Evolutionary conservation across 2,329 filamentous ascomycete species (phyloP).

Genomic region (Tolypocladium ovalisporum): DNA sequence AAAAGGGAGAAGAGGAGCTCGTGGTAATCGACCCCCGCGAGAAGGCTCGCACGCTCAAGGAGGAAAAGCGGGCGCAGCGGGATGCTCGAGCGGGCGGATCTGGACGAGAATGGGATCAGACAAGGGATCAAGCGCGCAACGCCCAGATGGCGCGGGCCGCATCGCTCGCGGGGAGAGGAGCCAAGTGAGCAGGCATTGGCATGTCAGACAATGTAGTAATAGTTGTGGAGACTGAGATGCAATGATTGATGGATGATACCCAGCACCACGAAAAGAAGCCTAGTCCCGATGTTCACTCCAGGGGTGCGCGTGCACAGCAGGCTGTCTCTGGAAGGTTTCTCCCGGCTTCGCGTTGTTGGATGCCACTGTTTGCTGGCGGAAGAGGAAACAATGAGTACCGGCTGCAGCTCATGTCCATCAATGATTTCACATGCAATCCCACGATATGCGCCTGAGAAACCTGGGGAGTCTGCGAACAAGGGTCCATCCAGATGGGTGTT

Average conservation of each 20-base stretch:
- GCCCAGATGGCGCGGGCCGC: slow-evolving; percentile 42
- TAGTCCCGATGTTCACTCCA: too few relatives aligned
- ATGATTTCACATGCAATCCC: background rate
- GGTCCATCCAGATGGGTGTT: background rate
- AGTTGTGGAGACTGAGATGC: background rate
- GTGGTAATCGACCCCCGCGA: slow-evolving; percentile 89
- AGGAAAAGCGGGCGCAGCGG: slow-evolving; percentile 49
- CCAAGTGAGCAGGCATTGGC: slow-evolving; percentile 27
- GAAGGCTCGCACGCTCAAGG: slow-evolving; percentile 62
- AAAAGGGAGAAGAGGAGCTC: slow-evolving; percentile 81
- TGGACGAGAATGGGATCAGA: slow-evolving; percentile 46
- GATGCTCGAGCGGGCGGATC: slow-evolving; percentile 41
- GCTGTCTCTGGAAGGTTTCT: background rate
- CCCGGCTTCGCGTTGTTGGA: background rate
- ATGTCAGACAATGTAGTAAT: background rate
- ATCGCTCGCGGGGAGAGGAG: slow-evolving; percentile 45
- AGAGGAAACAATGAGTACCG: background rate
- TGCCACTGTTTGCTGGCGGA: background rate
- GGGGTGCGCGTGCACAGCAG: background rate
- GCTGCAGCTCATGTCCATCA: background rate
- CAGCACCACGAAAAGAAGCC: background rate
- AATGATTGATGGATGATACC: background rate
- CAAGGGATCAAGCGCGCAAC: slow-evolving; percentile 37
- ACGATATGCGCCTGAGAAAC: background rate
- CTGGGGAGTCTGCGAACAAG: background rate